Base-by-base conservation (phyloP, 2,329 filamentous ascomycete genomes). In the Fusarium chaquense region DNA sequence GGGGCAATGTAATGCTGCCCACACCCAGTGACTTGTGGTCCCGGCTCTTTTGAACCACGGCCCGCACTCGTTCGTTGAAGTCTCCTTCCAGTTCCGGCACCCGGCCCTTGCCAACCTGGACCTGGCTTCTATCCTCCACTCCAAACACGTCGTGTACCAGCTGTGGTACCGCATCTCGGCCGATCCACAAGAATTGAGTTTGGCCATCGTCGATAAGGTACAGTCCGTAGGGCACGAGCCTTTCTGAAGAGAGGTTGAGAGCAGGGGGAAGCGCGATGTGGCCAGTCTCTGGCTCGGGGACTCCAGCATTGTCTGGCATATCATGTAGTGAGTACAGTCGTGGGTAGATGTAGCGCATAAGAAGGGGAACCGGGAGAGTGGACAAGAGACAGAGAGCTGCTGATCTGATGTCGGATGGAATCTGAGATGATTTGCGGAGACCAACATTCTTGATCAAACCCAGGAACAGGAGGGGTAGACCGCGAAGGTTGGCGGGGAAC, bases 181-280 rank as follows among this genome's bases (percentile, higher is more conserved):
- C 96, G 22, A 98, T 87, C 96, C 96, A 99, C 49, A 99, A 82
- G 86, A 99, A 99, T 79, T 99, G 96, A 8, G 93, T 98, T 81
- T 98, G 95, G 4, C 94, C 94, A 76, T 99, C 96, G 75, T 99
- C 96, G 74, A 99, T 96, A 61, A 99, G 87, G 80, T 99, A 99
- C 20, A 99, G 84, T 30, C 96, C 96, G 77, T 97, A 97, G 1
- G 94, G 88, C 5, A 93, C 93, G 51, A 99, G 87, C 47, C 92
- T 89, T 79, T 95, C 93, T 2, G 94, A 97, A 5, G 93, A 94
- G 61, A 98, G 86, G 79, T 98, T 98, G 75, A 93, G 77, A 0
- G 93, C 86, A 6, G 93, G 93, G 26, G 96, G 96, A 57, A 99
- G 89, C 51, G 93, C 86, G 69, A 97, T 98, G 76, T 97, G 93